Evolutionary conservation across 139 green algal species (phyloP).

Genomic region (Picochlorum sp.): DNA sequence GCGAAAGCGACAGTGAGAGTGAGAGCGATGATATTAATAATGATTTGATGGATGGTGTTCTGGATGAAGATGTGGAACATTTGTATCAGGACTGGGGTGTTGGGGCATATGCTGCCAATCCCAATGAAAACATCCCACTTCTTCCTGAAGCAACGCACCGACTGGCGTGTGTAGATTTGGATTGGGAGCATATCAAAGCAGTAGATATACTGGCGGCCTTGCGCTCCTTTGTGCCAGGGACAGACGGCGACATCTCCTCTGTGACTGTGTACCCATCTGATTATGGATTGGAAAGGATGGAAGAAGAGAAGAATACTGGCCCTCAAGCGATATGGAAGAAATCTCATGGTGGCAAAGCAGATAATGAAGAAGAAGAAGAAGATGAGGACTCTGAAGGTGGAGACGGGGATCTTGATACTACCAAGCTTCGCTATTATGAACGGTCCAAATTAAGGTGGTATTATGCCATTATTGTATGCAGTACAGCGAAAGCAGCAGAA

Average conservation of each 20-base stretch:
- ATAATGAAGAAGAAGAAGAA: constrained; percentile 21
- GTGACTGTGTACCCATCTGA: constrained; percentile 91
- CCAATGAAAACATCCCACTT: constrained; percentile 43
- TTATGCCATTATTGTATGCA: constrained; percentile 76
- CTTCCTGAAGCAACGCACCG: constrained; percentile 30
- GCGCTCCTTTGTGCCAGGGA: constrained; percentile 60
- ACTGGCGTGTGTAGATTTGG: constrained; percentile 81
- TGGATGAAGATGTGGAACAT: constrained; percentile 18
- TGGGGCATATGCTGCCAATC: constrained; percentile 61
- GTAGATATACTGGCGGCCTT: constrained; percentile 76
- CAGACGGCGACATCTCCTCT: constrained; percentile 23
- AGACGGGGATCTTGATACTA: constrained; percentile 43
- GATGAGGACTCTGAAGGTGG: constrained; percentile 8
- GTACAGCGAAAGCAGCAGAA: constrained; percentile 51
- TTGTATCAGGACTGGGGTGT: constrained; percentile 55
- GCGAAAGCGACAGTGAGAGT: constrained; percentile 9
- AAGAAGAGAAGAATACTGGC: constrained; percentile 64
- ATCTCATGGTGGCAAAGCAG: constrained; percentile 3
- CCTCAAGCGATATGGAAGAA: constrained; percentile 46
- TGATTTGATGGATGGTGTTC: constrained; percentile 10
- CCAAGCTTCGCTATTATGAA: constrained; percentile 76
- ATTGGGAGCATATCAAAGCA: constrained; percentile 78
- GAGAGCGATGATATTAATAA: constrained; percentile 27
- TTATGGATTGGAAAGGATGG: constrained; percentile 85
- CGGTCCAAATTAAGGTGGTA: constrained; percentile 70